Percentiles rank a stretch among this genome's conserved stretches.
Evolutionary conservation across 2,329 filamentous ascomycete species (phyloP).

Genomic region (Chaetomiaceae sp.): DNA sequence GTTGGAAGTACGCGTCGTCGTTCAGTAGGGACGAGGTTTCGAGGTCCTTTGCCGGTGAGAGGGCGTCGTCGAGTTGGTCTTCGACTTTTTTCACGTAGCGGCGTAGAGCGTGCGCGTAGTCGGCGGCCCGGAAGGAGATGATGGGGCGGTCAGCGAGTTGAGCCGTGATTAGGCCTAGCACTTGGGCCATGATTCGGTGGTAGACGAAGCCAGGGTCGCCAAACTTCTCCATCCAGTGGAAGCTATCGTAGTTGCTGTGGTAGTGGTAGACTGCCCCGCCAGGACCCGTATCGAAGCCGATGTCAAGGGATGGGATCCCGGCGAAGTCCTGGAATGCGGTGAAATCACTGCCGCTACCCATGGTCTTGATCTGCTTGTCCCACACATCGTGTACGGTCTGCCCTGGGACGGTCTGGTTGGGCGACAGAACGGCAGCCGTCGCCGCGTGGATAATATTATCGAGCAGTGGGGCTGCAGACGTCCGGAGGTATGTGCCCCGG

Average conservation of each 20-base stretch:
- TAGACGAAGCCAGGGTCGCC: conserved; percentile 68
- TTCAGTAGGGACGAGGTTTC: conserved; percentile 21
- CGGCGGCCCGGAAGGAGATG: conserved; percentile 59
- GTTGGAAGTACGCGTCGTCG: conserved; percentile 32
- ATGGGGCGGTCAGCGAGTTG: conserved; percentile 59
- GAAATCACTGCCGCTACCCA: conserved; percentile 71
- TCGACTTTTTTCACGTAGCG: conserved; percentile 51
- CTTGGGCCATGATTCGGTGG: conserved; percentile 61
- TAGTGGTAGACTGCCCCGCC: conserved; percentile 68
- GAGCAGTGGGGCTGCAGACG: conserved; percentile 69
- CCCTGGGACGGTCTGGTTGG: conserved; percentile 68
- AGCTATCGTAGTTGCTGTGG: conserved; percentile 88
- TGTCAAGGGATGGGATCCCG: conserved; percentile 61
- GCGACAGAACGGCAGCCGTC: conserved; percentile 58
- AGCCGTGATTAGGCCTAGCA: conserved; percentile 59
- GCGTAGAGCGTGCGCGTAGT: conserved; percentile 57
- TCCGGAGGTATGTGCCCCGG: conserved; percentile 58
- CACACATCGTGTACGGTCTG: conserved; percentile 68
- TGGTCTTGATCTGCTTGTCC: conserved; percentile 57
- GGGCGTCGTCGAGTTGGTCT: conserved; percentile 39
- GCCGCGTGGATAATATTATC: conserved; percentile 68
- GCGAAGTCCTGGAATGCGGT: conserved; percentile 71
- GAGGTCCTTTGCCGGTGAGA: conserved; percentile 4
- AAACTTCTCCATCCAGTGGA: conserved; percentile 80
- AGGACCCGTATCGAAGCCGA: conserved; percentile 49